phyloP scores from a whole-genome alignment of 129 eudicot species.

The Saussurea involucrata region DNA sequence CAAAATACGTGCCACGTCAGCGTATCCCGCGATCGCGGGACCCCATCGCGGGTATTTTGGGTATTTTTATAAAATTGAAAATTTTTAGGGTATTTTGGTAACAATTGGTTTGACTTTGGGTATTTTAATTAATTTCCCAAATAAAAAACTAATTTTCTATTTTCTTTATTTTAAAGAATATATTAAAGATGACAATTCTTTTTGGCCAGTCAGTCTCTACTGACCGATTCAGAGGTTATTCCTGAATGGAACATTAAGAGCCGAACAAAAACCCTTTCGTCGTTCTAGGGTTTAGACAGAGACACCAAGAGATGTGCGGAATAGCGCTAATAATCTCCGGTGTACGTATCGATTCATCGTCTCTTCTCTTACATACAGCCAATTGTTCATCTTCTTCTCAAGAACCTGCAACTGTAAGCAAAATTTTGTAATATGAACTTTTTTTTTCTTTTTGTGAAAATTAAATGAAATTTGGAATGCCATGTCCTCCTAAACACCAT shows the following conservation, averaged over 20 bases:
- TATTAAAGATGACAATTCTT: too few relatives aligned
- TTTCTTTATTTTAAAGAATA: too few relatives aligned
- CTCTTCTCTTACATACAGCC: constrained; percentile 15
- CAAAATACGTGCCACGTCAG: too few relatives aligned
- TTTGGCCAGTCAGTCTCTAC: not conserved
- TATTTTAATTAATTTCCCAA: too few relatives aligned
- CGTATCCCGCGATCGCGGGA: too few relatives aligned
- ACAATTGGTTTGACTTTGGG: too few relatives aligned
- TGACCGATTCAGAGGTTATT: not conserved
- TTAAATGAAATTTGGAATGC: not conserved
- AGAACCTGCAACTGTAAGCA: constrained; percentile 39
- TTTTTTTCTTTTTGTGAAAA: not conserved
- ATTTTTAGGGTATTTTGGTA: too few relatives aligned
- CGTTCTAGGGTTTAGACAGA: constrained; percentile 22
- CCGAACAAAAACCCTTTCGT: constrained; percentile 1
- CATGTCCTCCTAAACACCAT: not conserved
- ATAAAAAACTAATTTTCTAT: too few relatives aligned
- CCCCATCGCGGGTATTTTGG: too few relatives aligned
- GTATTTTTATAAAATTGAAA: too few relatives aligned
- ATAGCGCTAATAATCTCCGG: constrained; percentile 68
- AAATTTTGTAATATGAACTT: not conserved
- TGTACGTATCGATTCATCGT: constrained; percentile 44
- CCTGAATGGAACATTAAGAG: not conserved
- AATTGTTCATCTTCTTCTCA: constrained; percentile 16
- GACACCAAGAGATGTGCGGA: constrained; percentile 66